Base-by-base conservation (phyloP, 2,329 filamentous ascomycete genomes). In the Pleurostoma richardsiae region DNA sequence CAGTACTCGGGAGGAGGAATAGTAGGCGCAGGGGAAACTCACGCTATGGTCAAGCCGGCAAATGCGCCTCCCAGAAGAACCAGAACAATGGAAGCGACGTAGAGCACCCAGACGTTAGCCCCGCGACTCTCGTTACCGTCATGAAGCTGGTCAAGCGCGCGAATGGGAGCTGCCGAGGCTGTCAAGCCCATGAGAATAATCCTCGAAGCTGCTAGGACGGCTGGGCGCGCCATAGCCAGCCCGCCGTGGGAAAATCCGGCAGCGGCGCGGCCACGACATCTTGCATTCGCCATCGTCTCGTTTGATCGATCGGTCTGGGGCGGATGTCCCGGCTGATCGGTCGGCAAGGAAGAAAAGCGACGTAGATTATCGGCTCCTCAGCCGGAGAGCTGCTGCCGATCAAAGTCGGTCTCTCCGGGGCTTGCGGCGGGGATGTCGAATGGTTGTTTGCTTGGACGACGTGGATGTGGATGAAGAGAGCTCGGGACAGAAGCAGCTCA, bases 61-160 rank as follows among this genome's bases (percentile, higher is more conserved):
- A 99, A 99, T 38, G 89, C 90, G 52, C 94, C 94, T 52, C 94
- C 94, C 1, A 88, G 78, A 50, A 97, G 72, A 7, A 97, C 94
- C 47, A 99, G 77, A 28, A 82, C 77, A 49, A 89, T 79, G 19
- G 92, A 95, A 30, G 90, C 76, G 47, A 83, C 74, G 52, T 94
- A 78, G 60, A 96, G 90, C 41, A 92, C 72, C 87, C 88, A 95
- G 55, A 95, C 71, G 43, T 79, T 78, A 6, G 83, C 77, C 51
- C 86, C 84, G 28, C 77, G 71, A 6, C 70, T 65, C 46, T 82
- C 73, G 51, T 76, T 73, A 46, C 74, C 65, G 41, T 74, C 66
- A 48, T 65, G 63, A 11, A 62, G 52, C 41, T 70, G 69, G 30
- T 59, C 62, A 31, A 55, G 51, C 31, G 53, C 49, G 10, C 56